Evolutionary conservation across 176 grass and related monocot species (phyloP), one percentile per base, ranked within the genome.

Genomic region (Rhynchospora pubera): DNA sequence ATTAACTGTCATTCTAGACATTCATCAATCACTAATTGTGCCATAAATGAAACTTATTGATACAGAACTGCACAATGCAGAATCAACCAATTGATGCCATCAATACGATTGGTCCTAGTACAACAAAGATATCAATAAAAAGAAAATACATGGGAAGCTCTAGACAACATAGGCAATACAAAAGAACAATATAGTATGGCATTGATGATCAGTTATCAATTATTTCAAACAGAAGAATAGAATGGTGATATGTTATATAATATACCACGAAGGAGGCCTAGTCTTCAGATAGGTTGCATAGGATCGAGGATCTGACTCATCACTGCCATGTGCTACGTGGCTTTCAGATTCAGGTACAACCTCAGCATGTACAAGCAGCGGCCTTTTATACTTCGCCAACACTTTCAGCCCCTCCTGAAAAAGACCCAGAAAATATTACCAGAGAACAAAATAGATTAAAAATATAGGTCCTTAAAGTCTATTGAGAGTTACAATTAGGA

Each of bases 301-400:
- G 19, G 90, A 93, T 83, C 87, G 78, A 66, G 91, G 79, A 89
- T 95, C 84, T 23, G 73, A n/a, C 66, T 82, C 82, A 6, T 50
- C 89, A 74, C 82, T 62, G 58, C 32, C 45, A 0, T 79, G 59
- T 44, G 79, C 85, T 55, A 82, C 65, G 0, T 85, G 85, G 63
- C 14, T 94, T 28, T 87, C 55, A 43, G 84, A 70, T 70, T 91
- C 84, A 11, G 87, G 90, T 84, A 91, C 85, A 64, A 91, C 83
- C 32, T 99, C 96, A 19, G 92, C 87, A 64, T 99, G 96, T 77
- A 99, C 91, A 85, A 99, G 96, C 26, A 99, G 89, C 13, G 96
- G 89, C 18, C 87, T 99, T 18, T 91, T 85, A 89, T 95, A 99
- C 87, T 93, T 99, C 22, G 92, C 92, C 68, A 99, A 73, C 18